Conservation (phyloP, 2,329 filamentous ascomycete genomes). For the Raffaelea arxii region DNA sequence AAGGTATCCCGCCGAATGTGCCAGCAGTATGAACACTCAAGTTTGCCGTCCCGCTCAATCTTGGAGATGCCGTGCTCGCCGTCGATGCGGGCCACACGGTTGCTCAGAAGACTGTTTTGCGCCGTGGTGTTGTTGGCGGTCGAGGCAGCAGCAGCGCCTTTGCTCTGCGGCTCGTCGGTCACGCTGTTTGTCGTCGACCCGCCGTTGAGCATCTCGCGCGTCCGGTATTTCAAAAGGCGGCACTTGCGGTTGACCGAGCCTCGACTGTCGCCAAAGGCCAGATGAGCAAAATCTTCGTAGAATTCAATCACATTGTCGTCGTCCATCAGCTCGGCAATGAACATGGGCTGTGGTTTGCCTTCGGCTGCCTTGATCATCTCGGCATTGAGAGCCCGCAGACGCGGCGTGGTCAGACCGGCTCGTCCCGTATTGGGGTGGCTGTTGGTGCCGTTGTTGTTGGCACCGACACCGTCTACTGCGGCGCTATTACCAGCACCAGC, state of each 20-base stretch:
- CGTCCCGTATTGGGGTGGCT: conserved; percentile 31
- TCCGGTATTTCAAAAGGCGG: conserved; percentile 82
- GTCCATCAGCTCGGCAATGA: conserved; percentile 85
- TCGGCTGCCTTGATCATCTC: conserved; percentile 25
- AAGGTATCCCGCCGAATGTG: conserved; percentile 94
- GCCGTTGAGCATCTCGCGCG: conserved; percentile 47
- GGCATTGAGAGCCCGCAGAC: conserved; percentile 28
- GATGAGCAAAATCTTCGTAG: conserved; percentile 87
- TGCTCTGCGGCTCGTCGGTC: conserved; percentile 14
- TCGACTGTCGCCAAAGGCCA: conserved; percentile 85
- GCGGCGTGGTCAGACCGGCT: conserved; percentile 40
- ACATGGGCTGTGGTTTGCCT: conserved; percentile 64
- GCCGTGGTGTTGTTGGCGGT: conserved; percentile 14
- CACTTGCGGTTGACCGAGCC: conserved; percentile 77
- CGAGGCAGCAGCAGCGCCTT: conserved; percentile 9
- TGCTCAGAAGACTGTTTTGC: conserved; percentile 45
- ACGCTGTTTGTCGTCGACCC: conserved; percentile 19
- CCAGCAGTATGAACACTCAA: conserved; percentile 95
- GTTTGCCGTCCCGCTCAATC: conserved; percentile 78
- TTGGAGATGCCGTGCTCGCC: conserved; percentile 72
- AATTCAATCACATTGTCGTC: conserved; percentile 90
- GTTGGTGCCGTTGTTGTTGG: conserved; percentile 24
- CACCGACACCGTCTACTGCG: conserved; percentile 10
- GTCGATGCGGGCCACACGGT: conserved; percentile 51
- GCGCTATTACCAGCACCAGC: too few species aligned